phyloP scores from a whole-genome alignment of 768 basidiomycete genomes.

The Hirschioporus abietinus region DNA sequence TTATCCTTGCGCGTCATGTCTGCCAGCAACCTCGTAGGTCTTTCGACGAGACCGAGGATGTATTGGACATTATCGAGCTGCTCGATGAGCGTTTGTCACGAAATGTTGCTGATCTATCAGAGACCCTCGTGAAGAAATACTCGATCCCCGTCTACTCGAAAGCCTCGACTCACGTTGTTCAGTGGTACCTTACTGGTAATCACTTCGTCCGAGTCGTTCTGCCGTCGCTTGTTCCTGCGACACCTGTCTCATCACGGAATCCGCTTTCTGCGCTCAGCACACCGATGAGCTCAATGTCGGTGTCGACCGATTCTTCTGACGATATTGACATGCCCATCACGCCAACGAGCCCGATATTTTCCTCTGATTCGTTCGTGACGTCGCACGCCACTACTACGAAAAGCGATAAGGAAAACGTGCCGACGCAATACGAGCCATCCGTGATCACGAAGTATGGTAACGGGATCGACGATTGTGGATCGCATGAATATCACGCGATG shows the following conservation, averaged over 20 bases:
- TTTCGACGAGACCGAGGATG: constrained; percentile 82
- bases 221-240: constrained; percentile 47
- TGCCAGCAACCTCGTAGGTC: constrained; percentile 74
- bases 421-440: constrained; percentile 22
- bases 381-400: constrained; percentile 42
- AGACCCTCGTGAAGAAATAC: constrained; percentile 97
- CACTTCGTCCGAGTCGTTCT: constrained; percentile 52
- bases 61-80: constrained; percentile 75
- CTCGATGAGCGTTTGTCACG: constrained; percentile 84
- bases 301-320: constrained; percentile 70
- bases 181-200: constrained; percentile 89
- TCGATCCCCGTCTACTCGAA: constrained; percentile 96
- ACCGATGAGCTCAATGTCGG: constrained; percentile 69
- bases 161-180: constrained; percentile 88
- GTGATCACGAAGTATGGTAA: constrained; percentile 4
- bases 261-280: constrained; percentile 54
- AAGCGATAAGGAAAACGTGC: constrained; percentile 79
- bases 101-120: constrained; percentile 88
- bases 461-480: constrained; percentile 25
- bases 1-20: constrained; percentile 85
- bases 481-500: constrained; percentile 54
- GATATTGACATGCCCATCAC: constrained; percentile 69
- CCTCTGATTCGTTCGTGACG: constrained; percentile 48
- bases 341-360: constrained; percentile 65
- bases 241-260: constrained; percentile 47